Evolutionary conservation across 208 protist genomes (phyloP).

Genomic region (Trypanosoma caninum): DNA sequence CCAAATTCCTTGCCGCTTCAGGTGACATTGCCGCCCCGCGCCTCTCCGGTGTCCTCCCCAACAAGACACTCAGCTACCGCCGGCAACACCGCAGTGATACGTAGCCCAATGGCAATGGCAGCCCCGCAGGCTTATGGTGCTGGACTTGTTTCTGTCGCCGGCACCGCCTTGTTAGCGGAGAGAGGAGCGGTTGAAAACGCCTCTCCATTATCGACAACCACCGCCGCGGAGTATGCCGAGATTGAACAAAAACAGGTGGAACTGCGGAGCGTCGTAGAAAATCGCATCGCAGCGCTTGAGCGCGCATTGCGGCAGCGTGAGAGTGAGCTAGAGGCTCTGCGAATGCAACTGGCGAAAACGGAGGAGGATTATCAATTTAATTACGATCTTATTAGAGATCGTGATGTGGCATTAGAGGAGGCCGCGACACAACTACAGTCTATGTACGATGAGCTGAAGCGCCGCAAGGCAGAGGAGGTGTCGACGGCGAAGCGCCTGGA

Average conservation of each 20-base stretch:
- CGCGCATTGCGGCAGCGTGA: slow-evolving; percentile 52
- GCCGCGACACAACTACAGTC: slow-evolving; percentile 72
- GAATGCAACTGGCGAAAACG: slow-evolving; percentile 54
- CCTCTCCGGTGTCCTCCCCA: background rate
- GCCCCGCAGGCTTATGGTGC: background rate
- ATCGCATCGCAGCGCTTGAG: slow-evolving; percentile 69
- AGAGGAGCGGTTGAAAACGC: background rate
- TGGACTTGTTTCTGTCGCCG: background rate
- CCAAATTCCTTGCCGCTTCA: background rate
- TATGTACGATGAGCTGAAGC: slow-evolving; percentile 69
- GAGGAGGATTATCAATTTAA: slow-evolving; percentile 92
- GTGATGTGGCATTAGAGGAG: slow-evolving; percentile 82
- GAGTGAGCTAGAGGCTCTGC: slow-evolving; percentile 54
- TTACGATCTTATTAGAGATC: slow-evolving; percentile 83
- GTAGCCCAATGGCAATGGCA: slow-evolving; percentile 19
- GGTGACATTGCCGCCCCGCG: background rate
- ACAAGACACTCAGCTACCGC: background rate
- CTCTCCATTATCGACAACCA: slow-evolving; percentile 11
- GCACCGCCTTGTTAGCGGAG: background rate
- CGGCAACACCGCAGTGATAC: slow-evolving; percentile 13
- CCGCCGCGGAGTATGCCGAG: slow-evolving; percentile 54
- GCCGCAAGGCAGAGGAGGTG: slow-evolving; percentile 37
- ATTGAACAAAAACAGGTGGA: slow-evolving; percentile 87
- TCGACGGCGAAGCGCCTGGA: slow-evolving; percentile 37
- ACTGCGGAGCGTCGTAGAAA: slow-evolving; percentile 69